Base-by-base conservation (phyloP, 495 filamentous ascomycete genomes). In the Aspergillus homomorphus region DNA sequence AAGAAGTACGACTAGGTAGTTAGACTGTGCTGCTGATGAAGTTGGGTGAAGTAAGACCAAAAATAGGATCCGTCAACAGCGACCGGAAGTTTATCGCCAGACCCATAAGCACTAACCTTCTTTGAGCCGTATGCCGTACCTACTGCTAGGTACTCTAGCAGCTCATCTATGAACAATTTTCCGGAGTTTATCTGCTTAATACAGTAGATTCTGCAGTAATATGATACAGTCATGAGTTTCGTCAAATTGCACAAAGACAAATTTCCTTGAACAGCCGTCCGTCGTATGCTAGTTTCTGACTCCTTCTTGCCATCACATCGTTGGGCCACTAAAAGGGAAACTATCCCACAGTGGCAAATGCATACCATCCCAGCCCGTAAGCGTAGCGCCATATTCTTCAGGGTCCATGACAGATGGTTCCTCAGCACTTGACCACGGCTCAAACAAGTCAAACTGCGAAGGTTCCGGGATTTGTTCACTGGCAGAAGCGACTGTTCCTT, bases 301-400 rank as follows among this genome's bases (percentile, higher is more conserved):
- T 20, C 19, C 5, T 26, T n/a, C 12, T 15, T 23, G 20, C 45
- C 3, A n/a, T 24, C 46, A 15, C 24, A 24, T n/a, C 26, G 21
- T 15, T 28, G 46, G 21, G 10, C 46, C 46, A 12, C 16, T 14
- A 54, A 71, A 73, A 2, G 70, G 70, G 24, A 73, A 73, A 58
- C 69, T 73, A 60, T 73, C 70, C 70, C 70, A 73, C 20, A 71
- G 28, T 2, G 69, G 67, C 48, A 73, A 30, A 28, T 73, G 65
- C 70, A 73, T 71, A 5, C 70, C 70, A 42, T 68, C 69, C 69
- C 69, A 68, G 10, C 66, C 69, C 12, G 66, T 42, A 38, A 70
- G 61, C 14, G 56, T 38, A 6, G 60, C 62, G 24, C 66, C 65
- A 15, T 67, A 42, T 8, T 65, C 62, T 0, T 63, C 60, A 10